phyloP scores from a whole-genome alignment of 495 filamentous ascomycete genomes.

The Aeminium ludgeri region DNA sequence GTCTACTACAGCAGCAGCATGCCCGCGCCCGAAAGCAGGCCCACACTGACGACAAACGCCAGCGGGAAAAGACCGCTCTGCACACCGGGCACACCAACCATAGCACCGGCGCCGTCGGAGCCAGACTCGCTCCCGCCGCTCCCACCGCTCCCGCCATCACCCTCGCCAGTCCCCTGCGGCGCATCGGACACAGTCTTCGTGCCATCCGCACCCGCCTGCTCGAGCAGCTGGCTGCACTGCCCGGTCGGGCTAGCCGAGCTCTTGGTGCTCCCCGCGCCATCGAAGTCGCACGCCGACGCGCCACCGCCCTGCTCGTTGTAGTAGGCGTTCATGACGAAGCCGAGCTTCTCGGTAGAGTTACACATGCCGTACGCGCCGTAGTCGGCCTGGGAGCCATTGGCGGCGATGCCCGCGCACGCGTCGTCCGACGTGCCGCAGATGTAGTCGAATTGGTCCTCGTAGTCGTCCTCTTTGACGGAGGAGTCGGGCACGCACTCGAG shows the following conservation, averaged over 20 bases:
- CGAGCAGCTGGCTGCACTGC: constrained; percentile 37
- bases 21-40: constrained; percentile 4
- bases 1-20: constrained; percentile 14
- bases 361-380: constrained; percentile 93
- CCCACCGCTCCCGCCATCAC: constrained; percentile 27
- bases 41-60: constrained; percentile 7
- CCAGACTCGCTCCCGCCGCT: not conserved
- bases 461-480: constrained; percentile 33
- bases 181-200: constrained; percentile 45
- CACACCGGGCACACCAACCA: not conserved
- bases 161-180: constrained; percentile 30
- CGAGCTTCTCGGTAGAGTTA: constrained; percentile 55
- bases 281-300: constrained; percentile 57
- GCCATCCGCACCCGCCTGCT: constrained; percentile 44
- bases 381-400: constrained; percentile 51
- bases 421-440: constrained; percentile 46
- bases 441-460: constrained; percentile 48
- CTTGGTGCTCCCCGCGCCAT: constrained; percentile 39
- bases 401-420: constrained; percentile 52
- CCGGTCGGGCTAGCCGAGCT: constrained; percentile 32
- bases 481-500: constrained; percentile 50
- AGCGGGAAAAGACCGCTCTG: constrained; percentile 9
- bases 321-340: constrained; percentile 68
- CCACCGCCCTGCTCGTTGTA: constrained; percentile 40
- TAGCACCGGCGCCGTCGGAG: not conserved